Evolutionary conservation across 2,329 filamentous ascomycete genomes (phyloP).

Genomic region (Venturia aucupariae): DNA sequence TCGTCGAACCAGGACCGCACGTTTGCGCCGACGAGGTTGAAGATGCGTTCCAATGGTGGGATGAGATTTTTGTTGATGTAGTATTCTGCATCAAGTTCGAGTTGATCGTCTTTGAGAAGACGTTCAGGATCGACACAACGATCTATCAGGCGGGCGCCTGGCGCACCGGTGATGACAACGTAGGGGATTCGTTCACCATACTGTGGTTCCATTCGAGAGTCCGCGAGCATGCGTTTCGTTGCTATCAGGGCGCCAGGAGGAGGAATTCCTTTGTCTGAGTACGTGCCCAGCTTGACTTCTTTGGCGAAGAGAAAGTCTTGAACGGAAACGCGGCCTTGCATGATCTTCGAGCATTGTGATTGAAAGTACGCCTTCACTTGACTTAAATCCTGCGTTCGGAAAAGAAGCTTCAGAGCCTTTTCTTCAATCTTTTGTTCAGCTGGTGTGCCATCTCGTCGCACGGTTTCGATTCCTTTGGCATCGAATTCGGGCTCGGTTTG

Average conservation of each 20-base stretch:
- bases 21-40: conserved; percentile 90
- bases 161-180: conserved; percentile 81
- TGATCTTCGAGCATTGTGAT: conserved; percentile 81
- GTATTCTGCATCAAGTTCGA: conserved; percentile 85
- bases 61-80: conserved; percentile 96
- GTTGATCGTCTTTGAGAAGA: conserved; percentile 64
- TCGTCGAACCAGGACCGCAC: conserved; percentile 89
- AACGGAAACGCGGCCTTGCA: conserved; percentile 76
- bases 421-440: conserved; percentile 97
- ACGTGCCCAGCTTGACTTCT: conserved; percentile 84
- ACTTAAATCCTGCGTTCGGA: conserved; percentile 80
- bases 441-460: conserved; percentile 86
- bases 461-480: conserved; percentile 96
- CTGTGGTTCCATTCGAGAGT: conserved; percentile 80
- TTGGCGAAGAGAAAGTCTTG: conserved; percentile 95
- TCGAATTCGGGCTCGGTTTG: conserved; percentile 84
- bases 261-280: conserved; percentile 68
- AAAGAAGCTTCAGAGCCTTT: conserved; percentile 78
- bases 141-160: conserved; percentile 76
- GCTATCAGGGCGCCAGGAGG: conserved; percentile 86
- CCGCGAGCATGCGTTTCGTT: conserved; percentile 74
- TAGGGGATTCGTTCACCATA: conserved; percentile 94
- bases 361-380: conserved; percentile 88
- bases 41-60: conserved; percentile 88
- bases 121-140: conserved; percentile 83